These are phyloP conservation scores for Triadica sebifera DNA, from an alignment of 345 rosid genomes.

Conservation along the genomic window DNA sequence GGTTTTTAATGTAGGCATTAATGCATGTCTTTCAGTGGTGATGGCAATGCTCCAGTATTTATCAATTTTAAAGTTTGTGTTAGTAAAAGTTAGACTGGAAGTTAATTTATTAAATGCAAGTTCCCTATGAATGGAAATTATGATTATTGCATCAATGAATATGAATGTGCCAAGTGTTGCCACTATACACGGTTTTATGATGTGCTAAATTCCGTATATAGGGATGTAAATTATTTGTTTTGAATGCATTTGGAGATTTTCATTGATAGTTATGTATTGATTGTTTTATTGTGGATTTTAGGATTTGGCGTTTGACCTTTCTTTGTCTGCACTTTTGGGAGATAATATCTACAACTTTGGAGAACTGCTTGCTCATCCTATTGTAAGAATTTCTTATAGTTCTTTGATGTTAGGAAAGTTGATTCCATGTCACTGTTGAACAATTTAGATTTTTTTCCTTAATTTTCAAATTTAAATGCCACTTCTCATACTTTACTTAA, in stretches of 20 bases:
- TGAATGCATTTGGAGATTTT: neutral
- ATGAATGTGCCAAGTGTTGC: neutral
- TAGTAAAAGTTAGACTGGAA: neutral
- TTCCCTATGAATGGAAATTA: neutral
- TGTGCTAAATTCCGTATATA: neutral
- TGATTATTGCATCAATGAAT: neutral
- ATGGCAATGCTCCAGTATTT: neutral
- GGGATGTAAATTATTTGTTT: neutral
- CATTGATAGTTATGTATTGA: neutral
- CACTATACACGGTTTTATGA: neutral
- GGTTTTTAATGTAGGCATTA: neutral
- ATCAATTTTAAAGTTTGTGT: neutral
- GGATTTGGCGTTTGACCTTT: slow-evolving; percentile 98
- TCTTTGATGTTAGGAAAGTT: neutral
- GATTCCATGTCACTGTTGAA: neutral
- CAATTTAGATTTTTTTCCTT: neutral
- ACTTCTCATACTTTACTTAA: neutral
- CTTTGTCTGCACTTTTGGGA: slow-evolving; percentile 97
- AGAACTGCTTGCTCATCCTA: slow-evolving; percentile 96
- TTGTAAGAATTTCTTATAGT: slow-evolving; percentile 58
- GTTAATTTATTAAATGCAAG: neutral
- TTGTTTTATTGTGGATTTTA: slow-evolving; percentile 20
- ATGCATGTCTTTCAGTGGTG: neutral
- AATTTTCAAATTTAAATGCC: neutral
- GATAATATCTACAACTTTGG: slow-evolving; percentile 99